These are phyloP conservation scores for Marvania coccoides DNA, from an alignment of 139 green algal genomes.

Conservation along the genomic window DNA sequence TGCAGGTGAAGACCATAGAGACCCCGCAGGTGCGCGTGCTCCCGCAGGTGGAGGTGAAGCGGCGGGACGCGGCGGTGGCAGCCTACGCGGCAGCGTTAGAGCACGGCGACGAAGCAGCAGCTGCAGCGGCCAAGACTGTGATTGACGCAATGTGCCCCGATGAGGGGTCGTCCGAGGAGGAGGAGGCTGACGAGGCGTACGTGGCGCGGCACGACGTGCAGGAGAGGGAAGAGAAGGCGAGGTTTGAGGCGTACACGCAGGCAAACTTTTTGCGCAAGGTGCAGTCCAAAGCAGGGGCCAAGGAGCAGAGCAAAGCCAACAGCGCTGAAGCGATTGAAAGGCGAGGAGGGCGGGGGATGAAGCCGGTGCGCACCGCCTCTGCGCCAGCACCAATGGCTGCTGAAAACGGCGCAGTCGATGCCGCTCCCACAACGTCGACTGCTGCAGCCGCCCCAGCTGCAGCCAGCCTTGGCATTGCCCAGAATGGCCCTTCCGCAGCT, in stretches of 20 bases:
- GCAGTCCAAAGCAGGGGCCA: not conserved
- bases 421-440: not conserved
- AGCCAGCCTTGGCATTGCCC: not conserved
- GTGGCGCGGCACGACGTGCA: conserved; percentile 5
- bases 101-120: not conserved
- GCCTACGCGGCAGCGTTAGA: not conserved
- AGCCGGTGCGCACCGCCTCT: not conserved
- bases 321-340: not conserved
- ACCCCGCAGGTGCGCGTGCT: conserved; percentile 24
- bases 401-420: too few relatives aligned
- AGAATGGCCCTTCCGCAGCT: too few relatives aligned
- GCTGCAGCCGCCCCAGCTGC: too few relatives aligned
- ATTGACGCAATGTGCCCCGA: conserved; percentile 5
- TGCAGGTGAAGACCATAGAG: conserved; percentile 31
- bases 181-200: conserved; percentile 23
- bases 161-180: conserved; percentile 20
- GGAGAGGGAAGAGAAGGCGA: not conserved
- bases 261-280: not conserved
- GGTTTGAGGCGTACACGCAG: not conserved
- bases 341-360: not conserved
- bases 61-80: conserved; percentile 12
- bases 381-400: not conserved
- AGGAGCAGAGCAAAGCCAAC: not conserved
- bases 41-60: conserved; percentile 3
- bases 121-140: not conserved